phyloP scores from a whole-genome alignment of 192 early-diverging fungal species.

The Coemansia sp. region DNA sequence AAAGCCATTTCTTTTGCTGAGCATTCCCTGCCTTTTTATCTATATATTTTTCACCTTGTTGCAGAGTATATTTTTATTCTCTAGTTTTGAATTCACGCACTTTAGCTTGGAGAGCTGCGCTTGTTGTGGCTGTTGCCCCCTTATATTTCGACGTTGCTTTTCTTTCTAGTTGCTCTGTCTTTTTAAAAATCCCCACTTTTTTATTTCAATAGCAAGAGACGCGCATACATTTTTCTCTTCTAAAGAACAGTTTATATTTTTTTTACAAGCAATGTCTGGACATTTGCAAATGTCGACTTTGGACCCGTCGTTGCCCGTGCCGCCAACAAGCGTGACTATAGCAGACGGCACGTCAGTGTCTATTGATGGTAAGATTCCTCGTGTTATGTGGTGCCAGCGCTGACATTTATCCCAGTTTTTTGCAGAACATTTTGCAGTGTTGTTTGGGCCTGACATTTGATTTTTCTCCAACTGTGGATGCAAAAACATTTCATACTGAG shows the following conservation, averaged over 20 bases:
- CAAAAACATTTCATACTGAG: background rate
- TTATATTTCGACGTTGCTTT: constrained; percentile 4
- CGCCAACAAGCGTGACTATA: constrained; percentile 34
- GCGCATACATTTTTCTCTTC: constrained; percentile 3
- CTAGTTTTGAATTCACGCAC: constrained; percentile 3
- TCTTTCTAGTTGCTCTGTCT: background rate
- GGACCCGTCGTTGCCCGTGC: constrained; percentile 30
- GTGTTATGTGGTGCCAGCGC: background rate
- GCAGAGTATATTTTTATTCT: background rate
- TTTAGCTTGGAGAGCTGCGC: background rate
- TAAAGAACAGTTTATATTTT: background rate
- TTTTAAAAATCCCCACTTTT: constrained; percentile 1
- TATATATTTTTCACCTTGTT: constrained; percentile 2
- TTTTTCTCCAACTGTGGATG: background rate
- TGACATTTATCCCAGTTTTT: constrained; percentile 6
- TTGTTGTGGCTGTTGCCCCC: background rate
- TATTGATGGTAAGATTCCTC: constrained; percentile 39
- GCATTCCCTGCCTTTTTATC: constrained; percentile 1
- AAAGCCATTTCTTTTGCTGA: background rate
- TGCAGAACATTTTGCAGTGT: background rate
- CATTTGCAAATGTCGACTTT: constrained; percentile 35
- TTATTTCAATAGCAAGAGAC: background rate
- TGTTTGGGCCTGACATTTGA: background rate
- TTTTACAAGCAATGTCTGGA: constrained; percentile 29
- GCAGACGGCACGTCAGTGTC: constrained; percentile 28